Evolutionary conservation across 768 basidiomycete species (phyloP).

Genomic region (Russula sp.): DNA sequence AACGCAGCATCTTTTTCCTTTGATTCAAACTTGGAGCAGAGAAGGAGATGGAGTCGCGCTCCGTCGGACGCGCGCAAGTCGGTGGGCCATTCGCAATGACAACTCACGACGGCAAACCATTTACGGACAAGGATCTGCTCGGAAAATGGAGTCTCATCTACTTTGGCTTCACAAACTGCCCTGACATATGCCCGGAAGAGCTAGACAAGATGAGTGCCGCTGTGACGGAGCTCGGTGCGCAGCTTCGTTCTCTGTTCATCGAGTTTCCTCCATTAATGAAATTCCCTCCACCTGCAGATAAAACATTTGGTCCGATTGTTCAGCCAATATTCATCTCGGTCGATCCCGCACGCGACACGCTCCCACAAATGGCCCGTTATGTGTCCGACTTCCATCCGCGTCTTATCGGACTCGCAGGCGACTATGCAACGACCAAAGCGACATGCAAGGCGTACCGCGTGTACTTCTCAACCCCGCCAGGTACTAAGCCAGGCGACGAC

Average conservation of each 20-base stretch:
- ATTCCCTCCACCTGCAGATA: constrained; percentile 41
- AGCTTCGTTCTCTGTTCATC: neutral
- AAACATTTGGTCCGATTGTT: constrained; percentile 62
- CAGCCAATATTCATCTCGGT: constrained; percentile 94
- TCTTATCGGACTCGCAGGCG: constrained; percentile 81
- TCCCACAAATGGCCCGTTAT: constrained; percentile 54
- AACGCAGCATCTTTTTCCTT: neutral
- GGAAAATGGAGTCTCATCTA: constrained; percentile 92
- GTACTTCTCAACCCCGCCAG: constrained; percentile 93
- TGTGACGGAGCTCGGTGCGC: constrained; percentile 64
- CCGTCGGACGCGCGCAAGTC: constrained; percentile 79
- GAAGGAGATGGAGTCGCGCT: constrained; percentile 64
- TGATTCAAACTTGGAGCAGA: constrained; percentile 31
- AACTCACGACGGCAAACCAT: constrained; percentile 56
- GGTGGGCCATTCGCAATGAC: constrained; percentile 86
- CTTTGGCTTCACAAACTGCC: constrained; percentile 99
- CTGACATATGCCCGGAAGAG: constrained; percentile 98
- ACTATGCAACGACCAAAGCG: constrained; percentile 78
- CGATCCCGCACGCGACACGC: constrained; percentile 87
- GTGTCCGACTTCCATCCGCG: constrained; percentile 86
- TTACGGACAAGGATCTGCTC: constrained; percentile 76
- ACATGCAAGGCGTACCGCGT: constrained; percentile 95
- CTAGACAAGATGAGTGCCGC: constrained; percentile 89
- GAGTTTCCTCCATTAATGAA: neutral
- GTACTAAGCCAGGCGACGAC: constrained; percentile 83